Conservation (phyloP, 768 basidiomycete genomes). For the Boletus rufocinnamomeus region DNA sequence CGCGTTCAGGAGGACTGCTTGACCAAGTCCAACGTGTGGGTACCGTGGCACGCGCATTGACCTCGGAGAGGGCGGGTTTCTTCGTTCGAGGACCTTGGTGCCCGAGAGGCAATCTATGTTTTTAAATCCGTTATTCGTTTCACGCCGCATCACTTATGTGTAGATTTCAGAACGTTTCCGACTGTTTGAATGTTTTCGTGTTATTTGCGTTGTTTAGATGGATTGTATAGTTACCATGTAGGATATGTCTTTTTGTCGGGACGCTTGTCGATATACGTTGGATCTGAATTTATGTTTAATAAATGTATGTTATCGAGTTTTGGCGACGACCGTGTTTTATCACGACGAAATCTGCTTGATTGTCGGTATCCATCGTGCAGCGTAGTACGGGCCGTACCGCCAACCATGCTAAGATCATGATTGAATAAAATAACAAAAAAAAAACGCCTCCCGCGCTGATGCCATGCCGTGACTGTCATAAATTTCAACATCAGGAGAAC, state of each 20-base stretch:
- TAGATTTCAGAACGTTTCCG: background rate
- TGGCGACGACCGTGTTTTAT: background rate
- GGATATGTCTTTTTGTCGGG: background rate
- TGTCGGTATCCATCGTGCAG: background rate
- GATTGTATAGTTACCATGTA: background rate
- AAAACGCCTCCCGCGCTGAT: background rate
- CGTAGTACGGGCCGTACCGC: background rate
- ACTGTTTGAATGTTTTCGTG: background rate
- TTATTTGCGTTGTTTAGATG: background rate
- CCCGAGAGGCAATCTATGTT: background rate
- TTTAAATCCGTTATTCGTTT: background rate
- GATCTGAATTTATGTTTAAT: background rate
- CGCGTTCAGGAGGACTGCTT: slow-evolving; percentile 18
- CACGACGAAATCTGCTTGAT: background rate
- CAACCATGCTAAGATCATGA: background rate
- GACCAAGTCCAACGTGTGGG: slow-evolving; percentile 21
- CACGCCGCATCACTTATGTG: background rate
- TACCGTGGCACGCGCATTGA: slow-evolving; percentile 7
- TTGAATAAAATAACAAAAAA: background rate
- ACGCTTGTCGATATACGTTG: background rate
- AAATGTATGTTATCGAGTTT: background rate
- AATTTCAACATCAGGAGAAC: background rate
- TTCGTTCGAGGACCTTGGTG: background rate
- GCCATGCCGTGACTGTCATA: background rate
- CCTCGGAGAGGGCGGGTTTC: background rate